Base-by-base conservation (phyloP, 163 green algal genomes). In the Chlorella variabilis region DNA sequence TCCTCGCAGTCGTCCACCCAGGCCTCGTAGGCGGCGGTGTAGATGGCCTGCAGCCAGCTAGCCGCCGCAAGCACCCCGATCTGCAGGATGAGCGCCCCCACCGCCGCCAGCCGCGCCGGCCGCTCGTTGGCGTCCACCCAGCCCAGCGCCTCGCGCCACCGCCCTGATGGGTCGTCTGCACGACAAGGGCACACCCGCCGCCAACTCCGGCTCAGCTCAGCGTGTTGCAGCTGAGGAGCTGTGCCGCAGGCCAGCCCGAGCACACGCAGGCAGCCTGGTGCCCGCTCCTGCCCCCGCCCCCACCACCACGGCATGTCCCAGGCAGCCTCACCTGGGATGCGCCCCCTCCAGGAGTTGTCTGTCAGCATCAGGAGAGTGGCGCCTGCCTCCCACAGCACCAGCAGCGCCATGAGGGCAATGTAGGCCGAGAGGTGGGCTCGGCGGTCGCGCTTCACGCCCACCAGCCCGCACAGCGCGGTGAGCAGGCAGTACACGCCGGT, bases 41-140 rank as follows among this genome's bases (percentile, higher is more conserved):
- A 80, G 9, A 87, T 83, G 21, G 39, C 48, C 36, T 87, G 83
- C 25, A 87, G 83, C 77, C 69, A 84, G 58, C 58, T 78, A 34
- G 83, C 74, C 7, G 77, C 67, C 1, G 56, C 76, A 54, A 87
- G 75, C 2, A 62, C 66, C 56, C 56, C 54, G 42, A 87, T 48
- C 77, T 87, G 38, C 29, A 42, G 49, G 11, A 23, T 17, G 39
- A 81, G 29, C 29, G 45, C 3, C 58, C 34, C 59, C 58, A 81
- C 59, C 0, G 75, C 75, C 2, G 29, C 41, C 59, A 81, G 59
- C 6, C 75, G 75, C 4, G 29, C 31, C 34, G n/a, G 8, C 8
- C 41, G 39, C 2, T 4, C 18, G 29, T 81, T 81, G 27, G 31
- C 42, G 8, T 41, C 61, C 15, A 86, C 20, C 33, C 23, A 78